Evolutionary conservation across 2,329 filamentous ascomycete species (phyloP), one percentile per base, ranked within the genome.

Genomic region (Ophiostoma australiae): DNA sequence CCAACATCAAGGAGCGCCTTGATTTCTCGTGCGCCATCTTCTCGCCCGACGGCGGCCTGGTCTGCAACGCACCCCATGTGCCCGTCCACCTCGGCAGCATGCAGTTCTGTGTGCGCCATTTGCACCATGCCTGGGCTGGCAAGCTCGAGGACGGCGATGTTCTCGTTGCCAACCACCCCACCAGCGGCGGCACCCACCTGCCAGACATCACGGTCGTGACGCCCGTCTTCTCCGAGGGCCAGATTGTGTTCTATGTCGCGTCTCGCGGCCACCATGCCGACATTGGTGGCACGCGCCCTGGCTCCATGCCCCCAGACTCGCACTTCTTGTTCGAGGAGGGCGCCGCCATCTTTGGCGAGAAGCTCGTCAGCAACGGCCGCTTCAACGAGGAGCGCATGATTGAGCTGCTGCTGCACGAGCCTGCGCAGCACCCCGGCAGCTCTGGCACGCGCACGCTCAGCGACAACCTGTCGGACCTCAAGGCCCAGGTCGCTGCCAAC

Each of bases 1-100:
- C 90, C 0, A 94, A 94, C 75, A 90, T 94, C 76, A 91, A 94
- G 77, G 92, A 94, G 77, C 87, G 91, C 4, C 84, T 95, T 0
- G 91, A 95, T 76, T 95, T 93, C 76, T 93, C 90, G 2, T 95
- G 91, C 74, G 91, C 91, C 27, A 83, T 94, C 1, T 94, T 94
- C 75, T 91, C 93, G 74, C 85, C 87, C 0, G 86, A 87, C 6
- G 91, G 91, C 23, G 90, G 90, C 0, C 82, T 94, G 0, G 91
- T 94, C 0, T 91, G 90, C 3, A 93, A 93, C 77, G 88, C 91
- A 20, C 91, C 91, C 0, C 91, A 94, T 81, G 81, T 94, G 10
- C 91, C 91, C 0, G 91, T 94, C 0, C 91, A 94, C 77, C 82
- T 94, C 8, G 91, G 91, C 35, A 92, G 89, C 65, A 94, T 94